Percentiles rank a stretch among this genome's conserved stretches.
These are phyloP conservation scores for Arachnomyces sp. DNA, from an alignment of 2,329 filamentous ascomycete species.

Conservation along the genomic window DNA sequence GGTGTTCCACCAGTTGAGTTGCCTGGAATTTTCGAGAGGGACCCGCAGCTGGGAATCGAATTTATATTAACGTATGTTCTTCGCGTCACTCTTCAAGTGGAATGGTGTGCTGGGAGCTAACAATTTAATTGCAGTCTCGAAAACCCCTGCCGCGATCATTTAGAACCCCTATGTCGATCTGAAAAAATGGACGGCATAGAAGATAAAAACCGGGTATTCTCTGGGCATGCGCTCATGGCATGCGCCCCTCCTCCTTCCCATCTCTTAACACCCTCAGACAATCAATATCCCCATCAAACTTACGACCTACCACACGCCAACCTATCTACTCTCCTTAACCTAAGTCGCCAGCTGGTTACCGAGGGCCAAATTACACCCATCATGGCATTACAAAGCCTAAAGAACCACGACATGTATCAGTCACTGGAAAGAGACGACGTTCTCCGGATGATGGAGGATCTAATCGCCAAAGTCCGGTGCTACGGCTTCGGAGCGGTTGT, in stretches of 20 bases:
- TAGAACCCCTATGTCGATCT: conserved; percentile 62
- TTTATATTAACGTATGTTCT: conserved; percentile 39
- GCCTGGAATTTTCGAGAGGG: conserved; percentile 37
- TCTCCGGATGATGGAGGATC: conserved; percentile 61
- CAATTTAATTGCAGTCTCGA: conserved; percentile 46
- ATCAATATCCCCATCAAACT: conserved; percentile 61
- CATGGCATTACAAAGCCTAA: conserved; percentile 84
- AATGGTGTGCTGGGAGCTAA: conserved; percentile 2
- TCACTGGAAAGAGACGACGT: conserved; percentile 65
- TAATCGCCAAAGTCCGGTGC: conserved; percentile 76
- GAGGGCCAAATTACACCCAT: conserved; percentile 83
- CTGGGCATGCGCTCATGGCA: conserved; percentile 89
- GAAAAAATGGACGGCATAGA: conserved; percentile 40
- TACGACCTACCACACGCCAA: conserved; percentile 72
- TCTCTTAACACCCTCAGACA: conserved; percentile 46
- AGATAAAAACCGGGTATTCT: conserved; percentile 55
- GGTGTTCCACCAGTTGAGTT: conserved; percentile 15
- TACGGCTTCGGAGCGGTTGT: conserved; percentile 74
- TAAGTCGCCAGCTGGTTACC: conserved; percentile 73
- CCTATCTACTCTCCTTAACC: conserved; percentile 71
- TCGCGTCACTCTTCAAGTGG: not conserved
- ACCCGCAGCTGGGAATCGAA: conserved; percentile 41
- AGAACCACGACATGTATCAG: conserved; percentile 60
- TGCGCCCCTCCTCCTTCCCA: conserved; percentile 70
- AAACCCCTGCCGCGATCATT: conserved; percentile 85